A percentile compares a stretch with the other conserved stretches of the same genome.
These are phyloP conservation scores for Graphilbum ipis-grandicollis DNA, from an alignment of 2,329 filamentous ascomycete species.

Conservation along the genomic window DNA sequence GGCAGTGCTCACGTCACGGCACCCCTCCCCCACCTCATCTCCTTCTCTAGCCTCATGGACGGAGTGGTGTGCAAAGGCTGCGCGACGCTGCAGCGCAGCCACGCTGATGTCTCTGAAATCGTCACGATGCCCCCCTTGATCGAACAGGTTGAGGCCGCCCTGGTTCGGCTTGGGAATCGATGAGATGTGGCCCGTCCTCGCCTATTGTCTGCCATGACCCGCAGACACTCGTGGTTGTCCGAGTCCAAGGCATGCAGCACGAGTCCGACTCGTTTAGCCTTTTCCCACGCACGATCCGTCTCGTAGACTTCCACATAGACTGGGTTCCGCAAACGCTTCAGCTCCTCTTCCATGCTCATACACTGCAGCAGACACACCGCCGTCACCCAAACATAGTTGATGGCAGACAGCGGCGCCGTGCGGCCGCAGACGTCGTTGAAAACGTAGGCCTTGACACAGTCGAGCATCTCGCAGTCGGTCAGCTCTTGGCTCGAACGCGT, in stretches of 20 bases:
- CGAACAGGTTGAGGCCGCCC: too few species aligned
- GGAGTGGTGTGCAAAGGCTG: too few species aligned
- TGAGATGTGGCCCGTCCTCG: too few species aligned
- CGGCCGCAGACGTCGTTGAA: slow-evolving; percentile 13
- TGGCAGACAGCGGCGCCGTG: slow-evolving; percentile 12
- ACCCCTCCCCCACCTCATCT: neutral
- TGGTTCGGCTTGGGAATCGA: too few species aligned
- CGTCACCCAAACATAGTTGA: slow-evolving; percentile 18
- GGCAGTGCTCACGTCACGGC: neutral
- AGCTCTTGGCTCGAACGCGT: neutral
- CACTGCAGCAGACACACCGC: slow-evolving; percentile 12
- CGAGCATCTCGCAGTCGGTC: neutral
- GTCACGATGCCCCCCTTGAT: neutral
- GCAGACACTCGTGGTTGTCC: slow-evolving; percentile 15
- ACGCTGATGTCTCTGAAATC: neutral
- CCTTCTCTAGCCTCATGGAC: too few species aligned
- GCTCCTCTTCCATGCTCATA: slow-evolving; percentile 12
- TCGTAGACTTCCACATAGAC: slow-evolving; percentile 16
- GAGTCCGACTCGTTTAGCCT: slow-evolving; percentile 1
- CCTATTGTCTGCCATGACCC: slow-evolving; percentile 16
- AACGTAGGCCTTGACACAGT: slow-evolving; percentile 10
- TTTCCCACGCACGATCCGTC: neutral
- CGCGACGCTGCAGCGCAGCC: too few species aligned
- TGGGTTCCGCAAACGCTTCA: slow-evolving; percentile 12
- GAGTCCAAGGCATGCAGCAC: slow-evolving; percentile 10